phyloP scores from a whole-genome alignment of 2,329 filamentous ascomycete genomes.

The Grosmannia clavigera region DNA sequence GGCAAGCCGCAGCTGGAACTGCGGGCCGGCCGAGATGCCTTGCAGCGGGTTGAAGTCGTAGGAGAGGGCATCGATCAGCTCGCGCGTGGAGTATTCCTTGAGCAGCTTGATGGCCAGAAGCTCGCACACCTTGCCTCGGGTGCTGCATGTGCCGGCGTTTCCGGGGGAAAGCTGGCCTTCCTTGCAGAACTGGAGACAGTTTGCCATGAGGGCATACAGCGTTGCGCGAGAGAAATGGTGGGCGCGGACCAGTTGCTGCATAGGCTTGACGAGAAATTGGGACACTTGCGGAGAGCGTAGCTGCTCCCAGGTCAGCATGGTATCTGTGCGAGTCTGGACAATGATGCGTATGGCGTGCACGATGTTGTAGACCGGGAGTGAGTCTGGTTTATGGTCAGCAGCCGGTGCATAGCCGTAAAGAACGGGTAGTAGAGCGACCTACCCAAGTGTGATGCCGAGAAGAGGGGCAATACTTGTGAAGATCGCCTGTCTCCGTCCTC shows the following conservation, averaged over 20 bases:
- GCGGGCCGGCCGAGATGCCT: slow-evolving; percentile 46
- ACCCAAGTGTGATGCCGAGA: slow-evolving; percentile 70
- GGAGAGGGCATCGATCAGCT: slow-evolving; percentile 85
- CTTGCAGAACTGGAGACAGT: slow-evolving; percentile 85
- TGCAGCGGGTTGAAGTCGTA: slow-evolving; percentile 93
- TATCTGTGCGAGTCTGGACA: slow-evolving; percentile 76
- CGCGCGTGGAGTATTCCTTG: slow-evolving; percentile 78
- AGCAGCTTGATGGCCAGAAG: slow-evolving; percentile 79
- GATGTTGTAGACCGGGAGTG: slow-evolving; percentile 77
- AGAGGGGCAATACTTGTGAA: slow-evolving; percentile 53
- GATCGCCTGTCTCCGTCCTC: slow-evolving; percentile 21
- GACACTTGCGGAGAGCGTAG: slow-evolving; percentile 90
- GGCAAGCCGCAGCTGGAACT: slow-evolving; percentile 25
- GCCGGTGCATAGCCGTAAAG: neutral
- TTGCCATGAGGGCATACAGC: slow-evolving; percentile 82
- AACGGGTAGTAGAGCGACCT: slow-evolving; percentile 12
- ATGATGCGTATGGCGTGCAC: slow-evolving; percentile 83
- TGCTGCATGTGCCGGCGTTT: slow-evolving; percentile 72
- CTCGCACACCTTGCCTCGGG: slow-evolving; percentile 80
- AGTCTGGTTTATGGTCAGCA: slow-evolving; percentile 39
- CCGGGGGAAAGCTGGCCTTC: slow-evolving; percentile 72
- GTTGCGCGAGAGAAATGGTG: slow-evolving; percentile 79
- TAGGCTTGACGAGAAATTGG: slow-evolving; percentile 89
- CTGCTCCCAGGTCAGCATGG: slow-evolving; percentile 88
- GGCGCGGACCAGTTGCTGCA: slow-evolving; percentile 75